Evolutionary conservation across 1,284 basidiomycete genomes (phyloP), one percentile per base, ranked within the genome.

Genomic region (Papiliotrema laurentii): DNA sequence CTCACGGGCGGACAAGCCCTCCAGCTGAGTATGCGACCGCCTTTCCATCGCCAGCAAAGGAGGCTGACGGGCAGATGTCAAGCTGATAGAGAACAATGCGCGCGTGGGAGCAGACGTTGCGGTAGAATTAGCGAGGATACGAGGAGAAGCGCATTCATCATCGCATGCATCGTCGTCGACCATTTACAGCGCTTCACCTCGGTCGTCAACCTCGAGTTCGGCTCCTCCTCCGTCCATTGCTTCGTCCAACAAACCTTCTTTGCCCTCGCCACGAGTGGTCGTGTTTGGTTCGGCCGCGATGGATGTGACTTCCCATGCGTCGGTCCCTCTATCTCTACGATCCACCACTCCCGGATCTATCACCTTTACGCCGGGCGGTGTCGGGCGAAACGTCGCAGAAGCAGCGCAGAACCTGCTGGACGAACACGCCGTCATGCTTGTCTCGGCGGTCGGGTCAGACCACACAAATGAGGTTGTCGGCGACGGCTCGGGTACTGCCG

Each of bases 341-440:
- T 87, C 91, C 0, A 98, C 96, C 0, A 79, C 80, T 6, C 89
- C 91, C 0, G 96, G 94, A 9, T 75, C 66, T 2, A 81, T 97
- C 14, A 75, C 76, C 2, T 59, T 93, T 25, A 81, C 86, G 0
- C 76, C 89, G 0, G 96, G 96, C 2, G 96, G 96, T 13, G 96
- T 99, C 3, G 92, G 82, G 0, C 82, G 93, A 22, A 99, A 99
- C 68, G 83, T 98, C 41, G 89, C 93, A 1, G 89, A 96, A 66
- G 89, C 91, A 1, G 81, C 90, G 25, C 64, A 71, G 43, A 59
- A 60, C 14, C 64, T 71, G 25, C 53, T 63, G 19, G 53, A 63
- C 0, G 41, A 52, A 2, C 27, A 53, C 5, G 41, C 66, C 10
- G 73, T 76, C 9, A 53, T 69, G 39, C 65, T 80, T n/a, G 63